phyloP scores from a whole-genome alignment of 2,329 filamentous ascomycete species.

The Clathrospora elynae region DNA sequence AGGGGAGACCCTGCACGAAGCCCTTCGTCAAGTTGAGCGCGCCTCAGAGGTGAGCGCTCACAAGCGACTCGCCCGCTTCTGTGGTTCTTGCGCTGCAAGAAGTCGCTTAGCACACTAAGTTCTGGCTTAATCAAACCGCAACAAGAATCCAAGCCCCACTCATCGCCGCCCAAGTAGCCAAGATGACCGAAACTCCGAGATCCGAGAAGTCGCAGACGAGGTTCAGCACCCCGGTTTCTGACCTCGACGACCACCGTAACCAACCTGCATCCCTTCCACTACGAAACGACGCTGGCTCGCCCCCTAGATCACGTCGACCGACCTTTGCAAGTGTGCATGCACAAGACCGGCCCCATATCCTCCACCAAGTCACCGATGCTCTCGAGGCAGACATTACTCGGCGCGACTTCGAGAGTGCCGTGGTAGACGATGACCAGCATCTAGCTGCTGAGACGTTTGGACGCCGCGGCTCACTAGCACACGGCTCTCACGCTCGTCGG shows the following conservation, averaged over 20 bases:
- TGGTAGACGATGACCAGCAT: constrained; percentile 72
- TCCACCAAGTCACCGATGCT: constrained; percentile 53
- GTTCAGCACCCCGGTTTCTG: constrained; percentile 75
- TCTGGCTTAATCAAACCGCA: constrained; percentile 14
- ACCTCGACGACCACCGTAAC: constrained; percentile 85
- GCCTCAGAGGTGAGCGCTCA: constrained; percentile 59
- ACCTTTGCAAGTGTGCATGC: constrained; percentile 71
- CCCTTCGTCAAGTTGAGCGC: constrained; percentile 58
- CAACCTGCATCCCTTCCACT: constrained; percentile 66
- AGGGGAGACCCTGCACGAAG: constrained; percentile 54
- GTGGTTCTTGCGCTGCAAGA: constrained; percentile 42
- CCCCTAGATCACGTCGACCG: constrained; percentile 62
- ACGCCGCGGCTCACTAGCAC: constrained; percentile 53
- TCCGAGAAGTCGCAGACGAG: constrained; percentile 71
- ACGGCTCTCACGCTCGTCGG: constrained; percentile 50
- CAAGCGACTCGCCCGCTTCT: constrained; percentile 56
- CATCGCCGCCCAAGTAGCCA: constrained; percentile 41
- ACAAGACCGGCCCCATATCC: constrained; percentile 51
- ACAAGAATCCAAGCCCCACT: constrained; percentile 28
- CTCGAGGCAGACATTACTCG: constrained; percentile 55
- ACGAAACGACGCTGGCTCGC: constrained; percentile 62
- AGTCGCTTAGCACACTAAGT: constrained; percentile 13
- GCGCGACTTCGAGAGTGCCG: constrained; percentile 85
- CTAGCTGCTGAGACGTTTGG: constrained; percentile 53
- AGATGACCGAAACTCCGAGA: constrained; percentile 61